Base-by-base conservation (phyloP, 257 asterid species). In the Solanum neorickii region DNA sequence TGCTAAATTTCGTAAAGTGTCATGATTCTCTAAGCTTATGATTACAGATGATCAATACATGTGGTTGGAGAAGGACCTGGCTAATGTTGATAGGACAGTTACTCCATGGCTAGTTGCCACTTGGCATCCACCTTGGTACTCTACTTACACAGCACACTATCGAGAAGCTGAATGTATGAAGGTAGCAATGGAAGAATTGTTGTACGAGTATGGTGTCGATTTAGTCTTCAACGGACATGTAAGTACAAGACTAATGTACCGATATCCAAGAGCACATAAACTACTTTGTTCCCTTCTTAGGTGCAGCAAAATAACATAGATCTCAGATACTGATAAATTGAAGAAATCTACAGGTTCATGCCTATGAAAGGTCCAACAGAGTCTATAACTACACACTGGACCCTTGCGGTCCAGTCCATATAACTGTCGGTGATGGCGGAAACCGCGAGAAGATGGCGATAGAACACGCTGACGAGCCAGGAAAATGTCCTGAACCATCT, bases 51-150 rank as follows among this genome's bases (percentile, higher is more conserved):
- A 92, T 90, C 99, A 97, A 84, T 97, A 92, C 94, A 93, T 87
- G 89, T 97, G 99, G 99, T 85, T 97, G 93, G 89, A 92, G 88
- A 89, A 86, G 88, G 99, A 97, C 91, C 91, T 97, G 56, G 93
- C 95, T 77, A 91, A 89, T 4, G 95, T 94, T 31, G 90, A 95
- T 83, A 86, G 98, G 85, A 89, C 90, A 25, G 91, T 93, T 76
- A 97, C 99, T 33, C 99, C 99, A 20, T 97, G 99, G 99, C 86
- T 97, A 86, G 88, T 97, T 35, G 98, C 94, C 49, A 89, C 95
- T 3, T 94, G 98, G 99, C 99, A 97, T 90, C 94, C 99, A 7
- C 99, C 99, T 18, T 97, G 99, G 99, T 97, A 97, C 91, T 87
- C 94, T 87, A 92, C 96, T 37, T 97, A 94, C 93, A 90, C 87